Evolutionary conservation across 805 yeast species (phyloP).

Genomic region (Nakazawaea peltata): DNA sequence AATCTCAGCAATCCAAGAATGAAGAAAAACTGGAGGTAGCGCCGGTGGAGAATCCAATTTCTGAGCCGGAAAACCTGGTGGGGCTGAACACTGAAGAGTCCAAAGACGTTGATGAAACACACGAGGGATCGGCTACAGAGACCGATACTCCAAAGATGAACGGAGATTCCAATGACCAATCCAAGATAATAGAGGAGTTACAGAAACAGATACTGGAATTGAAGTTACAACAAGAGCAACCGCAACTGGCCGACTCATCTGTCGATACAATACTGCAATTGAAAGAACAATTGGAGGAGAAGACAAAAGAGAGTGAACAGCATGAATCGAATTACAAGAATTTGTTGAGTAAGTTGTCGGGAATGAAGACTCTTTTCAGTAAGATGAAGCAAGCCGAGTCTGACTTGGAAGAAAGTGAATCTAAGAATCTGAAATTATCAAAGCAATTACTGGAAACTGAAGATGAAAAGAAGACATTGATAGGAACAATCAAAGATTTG

Average conservation of each 20-base stretch:
- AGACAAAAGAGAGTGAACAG: conserved; percentile 45
- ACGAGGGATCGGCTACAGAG: no score
- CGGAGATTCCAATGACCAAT: no score
- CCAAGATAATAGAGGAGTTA: neutral
- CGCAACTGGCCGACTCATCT: no score
- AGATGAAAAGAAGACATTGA: conserved; percentile 10
- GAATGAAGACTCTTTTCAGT: conserved; percentile 65
- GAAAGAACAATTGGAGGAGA: conserved; percentile 22
- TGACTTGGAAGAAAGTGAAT: conserved; percentile 47
- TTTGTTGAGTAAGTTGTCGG: conserved; percentile 52
- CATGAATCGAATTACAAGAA: conserved; percentile 54
- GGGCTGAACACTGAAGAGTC: no score
- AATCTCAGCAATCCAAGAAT: no score
- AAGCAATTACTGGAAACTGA: conserved; percentile 14
- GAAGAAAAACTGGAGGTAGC: no score
- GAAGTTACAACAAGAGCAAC: neutral
- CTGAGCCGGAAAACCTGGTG: no score
- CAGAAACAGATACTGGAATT: neutral
- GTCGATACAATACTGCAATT: no score
- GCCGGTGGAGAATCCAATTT: no score
- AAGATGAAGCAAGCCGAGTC: conserved; percentile 67
- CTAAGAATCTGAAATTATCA: conserved; percentile 26
- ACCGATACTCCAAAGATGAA: no score
- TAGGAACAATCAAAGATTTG: conserved; percentile 14
- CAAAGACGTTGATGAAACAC: no score